Base-by-base conservation (phyloP, 805 yeast genomes). In the Candida ponderosae region DNA sequence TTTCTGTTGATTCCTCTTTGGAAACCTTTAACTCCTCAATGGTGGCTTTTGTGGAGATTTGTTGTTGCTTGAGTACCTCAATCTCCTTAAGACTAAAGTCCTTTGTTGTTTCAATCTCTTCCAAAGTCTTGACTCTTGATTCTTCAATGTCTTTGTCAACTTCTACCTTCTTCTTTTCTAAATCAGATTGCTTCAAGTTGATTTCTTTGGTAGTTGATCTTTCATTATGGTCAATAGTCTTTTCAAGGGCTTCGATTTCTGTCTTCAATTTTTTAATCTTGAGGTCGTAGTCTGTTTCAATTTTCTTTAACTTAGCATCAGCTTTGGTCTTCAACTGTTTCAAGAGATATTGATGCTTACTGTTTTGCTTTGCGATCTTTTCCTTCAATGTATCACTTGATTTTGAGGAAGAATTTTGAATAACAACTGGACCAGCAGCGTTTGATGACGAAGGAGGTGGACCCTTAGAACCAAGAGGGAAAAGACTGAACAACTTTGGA, bases 61-160 rank as follows among this genome's bases (percentile, higher is more conserved):
- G 57, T 11, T 39, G 40, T 13, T 29, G 34, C 38, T 51, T 48
- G 11, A 49, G 37, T n/a, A 42, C 37, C 18, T 51, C 52, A 37
- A 53, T 39, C 16, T 43, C 54, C 20, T 40, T 36, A 15, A 37
- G 31, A 34, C 51, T 51, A 15, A 38, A 38, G 18, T 37, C 29
- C 33, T 47, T 45, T 29, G 43, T 43, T 18, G 34, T 27, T 29
- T 51, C 54, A 16, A 51, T 52, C 36, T 54, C 55, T 31, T 51
- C 48, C 17, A 33, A 30, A 31, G 39, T 43, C 14, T 32, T 33
- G 24, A 41, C 33, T 38, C 50, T 52, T 5, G 39, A 38, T 33
- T 48, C 54, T 23, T 39, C 53, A 27, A 48, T 57, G 34, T 51
- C 35, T 31, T 44, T 49, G 26, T 38, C 47, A n/a, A 51, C 37